These are phyloP conservation scores for Mortierella sp. DNA, from an alignment of 371 early-diverging fungal species.

Conservation along the genomic window DNA sequence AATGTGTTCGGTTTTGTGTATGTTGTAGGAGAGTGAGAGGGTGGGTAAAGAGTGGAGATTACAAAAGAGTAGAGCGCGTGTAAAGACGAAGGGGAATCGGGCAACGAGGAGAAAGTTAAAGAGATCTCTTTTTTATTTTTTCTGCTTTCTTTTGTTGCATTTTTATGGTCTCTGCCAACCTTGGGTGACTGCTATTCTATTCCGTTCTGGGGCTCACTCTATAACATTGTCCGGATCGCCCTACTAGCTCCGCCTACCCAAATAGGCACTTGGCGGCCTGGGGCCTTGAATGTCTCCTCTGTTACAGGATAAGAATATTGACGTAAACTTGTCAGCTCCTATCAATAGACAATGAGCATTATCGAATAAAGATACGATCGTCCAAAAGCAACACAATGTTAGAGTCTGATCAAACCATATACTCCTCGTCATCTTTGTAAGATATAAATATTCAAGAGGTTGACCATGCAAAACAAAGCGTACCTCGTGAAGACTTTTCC, in stretches of 20 bases:
- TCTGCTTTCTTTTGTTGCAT: not conserved
- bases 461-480: not conserved
- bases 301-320: conserved; percentile 34
- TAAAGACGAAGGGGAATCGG: not conserved
- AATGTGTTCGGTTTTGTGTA: not conserved
- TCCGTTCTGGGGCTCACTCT: not conserved
- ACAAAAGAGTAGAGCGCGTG: not conserved
- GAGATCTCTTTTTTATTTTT: conserved; percentile 3
- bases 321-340: conserved; percentile 43
- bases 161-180: not conserved
- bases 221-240: conserved; percentile 44
- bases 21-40: not conserved
- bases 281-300: conserved; percentile 42
- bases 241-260: conserved; percentile 52
- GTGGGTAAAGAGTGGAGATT: not conserved
- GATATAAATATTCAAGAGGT: not conserved
- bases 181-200: conserved; percentile 12
- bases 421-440: not conserved
- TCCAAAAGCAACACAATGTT: too few relatives aligned
- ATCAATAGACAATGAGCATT: not conserved
- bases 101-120: not conserved
- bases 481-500: conserved; percentile 72
- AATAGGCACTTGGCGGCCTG: conserved; percentile 43
- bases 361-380: too few relatives aligned
- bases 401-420: too few relatives aligned